A percentile compares a stretch with the other conserved stretches of the same genome.
phyloP scores from a whole-genome alignment of 768 basidiomycete genomes.

The Suillus fuscotomentosus region DNA sequence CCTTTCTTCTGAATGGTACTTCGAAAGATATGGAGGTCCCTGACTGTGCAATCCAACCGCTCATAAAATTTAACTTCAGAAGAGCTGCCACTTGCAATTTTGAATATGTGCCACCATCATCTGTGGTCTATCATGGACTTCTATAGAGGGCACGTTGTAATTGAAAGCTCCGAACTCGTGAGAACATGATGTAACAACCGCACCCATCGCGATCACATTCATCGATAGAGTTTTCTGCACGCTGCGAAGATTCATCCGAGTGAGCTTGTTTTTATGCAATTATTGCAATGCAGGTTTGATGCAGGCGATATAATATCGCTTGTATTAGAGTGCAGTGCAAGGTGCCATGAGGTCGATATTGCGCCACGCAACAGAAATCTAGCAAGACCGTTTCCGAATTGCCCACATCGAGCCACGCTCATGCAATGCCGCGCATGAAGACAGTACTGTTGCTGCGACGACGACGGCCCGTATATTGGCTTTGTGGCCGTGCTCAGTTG shows the following conservation, averaged over 20 bases:
- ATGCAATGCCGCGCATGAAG: neutral
- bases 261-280: neutral
- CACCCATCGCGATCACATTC: slow-evolving; percentile 3
- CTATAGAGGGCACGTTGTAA: neutral
- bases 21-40: neutral
- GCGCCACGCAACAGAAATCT: neutral
- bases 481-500: neutral
- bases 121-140: neutral
- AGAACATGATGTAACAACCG: slow-evolving; percentile 1
- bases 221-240: neutral
- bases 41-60: neutral
- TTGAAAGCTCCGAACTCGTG: neutral
- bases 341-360: neutral
- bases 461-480: neutral
- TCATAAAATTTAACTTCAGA: neutral
- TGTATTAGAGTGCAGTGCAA: neutral
- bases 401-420: neutral
- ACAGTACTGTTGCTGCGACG: slow-evolving; percentile 1
- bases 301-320: slow-evolving; percentile 1
- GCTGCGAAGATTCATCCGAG: neutral
- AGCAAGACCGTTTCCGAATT: neutral
- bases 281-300: neutral
- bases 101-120: neutral
- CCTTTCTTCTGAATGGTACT: neutral
- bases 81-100: neutral